Conservation (phyloP, 352 stramenopile genomes). For the Stramenopiles sp. region DNA sequence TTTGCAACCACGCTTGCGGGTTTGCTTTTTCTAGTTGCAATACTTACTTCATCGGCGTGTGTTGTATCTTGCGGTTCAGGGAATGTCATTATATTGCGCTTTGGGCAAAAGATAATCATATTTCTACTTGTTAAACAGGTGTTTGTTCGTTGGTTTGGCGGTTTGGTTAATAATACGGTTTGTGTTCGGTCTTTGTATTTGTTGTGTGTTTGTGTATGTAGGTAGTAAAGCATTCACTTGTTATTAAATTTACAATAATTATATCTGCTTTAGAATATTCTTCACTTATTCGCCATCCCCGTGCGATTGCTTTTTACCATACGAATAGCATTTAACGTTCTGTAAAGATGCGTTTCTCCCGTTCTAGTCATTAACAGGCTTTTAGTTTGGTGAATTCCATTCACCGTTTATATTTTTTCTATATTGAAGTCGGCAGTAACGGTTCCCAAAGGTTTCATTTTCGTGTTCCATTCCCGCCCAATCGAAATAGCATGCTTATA, state of each 20-base stretch:
- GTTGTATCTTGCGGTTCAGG: not conserved
- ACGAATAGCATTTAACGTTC: not conserved
- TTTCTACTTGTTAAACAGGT: not conserved
- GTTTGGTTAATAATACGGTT: not conserved
- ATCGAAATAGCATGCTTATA: not conserved
- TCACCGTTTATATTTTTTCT: not conserved
- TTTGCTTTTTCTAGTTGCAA: not conserved
- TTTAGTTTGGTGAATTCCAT: not conserved
- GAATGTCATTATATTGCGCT: not conserved
- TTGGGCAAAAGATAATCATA: not conserved
- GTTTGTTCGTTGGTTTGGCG: not conserved
- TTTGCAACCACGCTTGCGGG: not conserved
- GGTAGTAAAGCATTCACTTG: not conserved
- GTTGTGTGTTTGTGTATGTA: not conserved
- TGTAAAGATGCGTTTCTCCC: not conserved
- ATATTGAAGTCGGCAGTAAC: not conserved
- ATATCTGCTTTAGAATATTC: not conserved
- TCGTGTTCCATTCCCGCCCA: not conserved
- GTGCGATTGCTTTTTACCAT: not conserved
- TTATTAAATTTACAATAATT: not conserved
- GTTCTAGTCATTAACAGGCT: not conserved
- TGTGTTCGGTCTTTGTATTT: not conserved
- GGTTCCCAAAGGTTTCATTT: not conserved
- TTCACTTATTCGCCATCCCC: not conserved
- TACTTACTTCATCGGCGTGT: not conserved